A percentile compares a stretch with the other conserved stretches of the same genome.
Evolutionary conservation across 805 yeast genomes (phyloP).

Genomic region (Ogataea thermomethanolica): DNA sequence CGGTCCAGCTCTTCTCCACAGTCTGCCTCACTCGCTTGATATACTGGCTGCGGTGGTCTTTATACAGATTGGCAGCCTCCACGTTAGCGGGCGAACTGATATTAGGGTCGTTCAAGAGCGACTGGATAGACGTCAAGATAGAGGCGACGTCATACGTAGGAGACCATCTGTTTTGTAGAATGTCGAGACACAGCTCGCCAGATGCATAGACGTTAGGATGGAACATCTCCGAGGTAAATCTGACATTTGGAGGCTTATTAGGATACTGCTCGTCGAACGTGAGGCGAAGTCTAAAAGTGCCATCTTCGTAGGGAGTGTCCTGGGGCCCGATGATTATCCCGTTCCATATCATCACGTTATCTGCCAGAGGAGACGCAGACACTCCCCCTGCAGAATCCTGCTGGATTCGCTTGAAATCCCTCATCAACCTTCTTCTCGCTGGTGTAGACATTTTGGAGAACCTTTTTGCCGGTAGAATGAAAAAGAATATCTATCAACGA

Average conservation of each 20-base stretch:
- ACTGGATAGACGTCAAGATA: constrained; percentile 88
- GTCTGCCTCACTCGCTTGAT: constrained; percentile 89
- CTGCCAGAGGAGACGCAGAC: constrained; percentile 94
- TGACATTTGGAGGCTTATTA: constrained; percentile 91
- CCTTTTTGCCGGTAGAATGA: constrained; percentile 11
- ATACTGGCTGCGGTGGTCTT: constrained; percentile 92
- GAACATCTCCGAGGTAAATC: constrained; percentile 90
- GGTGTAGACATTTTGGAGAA: constrained; percentile 80
- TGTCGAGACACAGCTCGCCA: constrained; percentile 94
- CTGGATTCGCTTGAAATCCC: constrained; percentile 97
- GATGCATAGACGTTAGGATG: constrained; percentile 96
- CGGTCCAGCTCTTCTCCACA: constrained; percentile 92
- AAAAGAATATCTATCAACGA: constrained; percentile 5
- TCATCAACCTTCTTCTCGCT: constrained; percentile 98
- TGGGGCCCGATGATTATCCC: constrained; percentile 97
- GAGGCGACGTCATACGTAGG: constrained; percentile 98
- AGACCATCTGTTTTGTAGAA: constrained; percentile 95
- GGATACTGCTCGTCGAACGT: constrained; percentile 98
- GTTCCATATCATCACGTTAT: constrained; percentile 97
- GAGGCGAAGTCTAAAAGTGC: constrained; percentile 81
- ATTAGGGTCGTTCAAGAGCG: constrained; percentile 91
- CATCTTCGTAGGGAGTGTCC: constrained; percentile 97
- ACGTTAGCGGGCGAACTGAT: constrained; percentile 96
- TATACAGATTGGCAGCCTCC: constrained; percentile 93
- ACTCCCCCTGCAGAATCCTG: constrained; percentile 98